Evolutionary conservation across 1,139 yeast genomes (phyloP).

Genomic region (Dujonia santamariae): DNA sequence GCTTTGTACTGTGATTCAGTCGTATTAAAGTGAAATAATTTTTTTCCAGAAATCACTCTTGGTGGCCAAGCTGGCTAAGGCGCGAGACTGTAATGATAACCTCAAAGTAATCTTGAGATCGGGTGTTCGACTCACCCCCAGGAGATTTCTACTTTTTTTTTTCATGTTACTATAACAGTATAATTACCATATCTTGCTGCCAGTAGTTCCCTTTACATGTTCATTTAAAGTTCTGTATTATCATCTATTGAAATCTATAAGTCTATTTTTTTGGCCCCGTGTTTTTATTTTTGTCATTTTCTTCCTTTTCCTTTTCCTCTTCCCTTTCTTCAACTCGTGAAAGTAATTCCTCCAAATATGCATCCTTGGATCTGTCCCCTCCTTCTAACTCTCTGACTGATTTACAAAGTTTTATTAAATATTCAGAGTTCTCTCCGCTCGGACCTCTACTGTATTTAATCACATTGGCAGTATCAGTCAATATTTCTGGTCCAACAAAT

Average conservation of each 20-base stretch:
- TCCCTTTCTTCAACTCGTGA: too few species aligned
- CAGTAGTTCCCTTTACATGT: too few species aligned
- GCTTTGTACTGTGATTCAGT: too few species aligned
- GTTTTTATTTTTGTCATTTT: too few species aligned
- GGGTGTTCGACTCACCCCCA: constrained; percentile 86
- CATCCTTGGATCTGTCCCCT: constrained; percentile 25
- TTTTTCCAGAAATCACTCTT: constrained; percentile 44
- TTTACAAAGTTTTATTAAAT: constrained; percentile 51
- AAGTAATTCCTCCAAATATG: constrained; percentile 35
- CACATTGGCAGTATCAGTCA: constrained; percentile 54
- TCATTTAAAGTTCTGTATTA: too few species aligned
- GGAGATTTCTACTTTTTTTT: constrained; percentile 49
- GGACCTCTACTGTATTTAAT: constrained; percentile 66
- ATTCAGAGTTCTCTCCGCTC: constrained; percentile 77
- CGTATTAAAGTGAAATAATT: too few species aligned
- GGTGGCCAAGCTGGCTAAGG: constrained; percentile 82
- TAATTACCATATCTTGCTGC: too few species aligned
- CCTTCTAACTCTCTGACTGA: constrained; percentile 52
- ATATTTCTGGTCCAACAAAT: constrained; percentile 76
- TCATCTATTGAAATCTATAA: too few species aligned
- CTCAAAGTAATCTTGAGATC: constrained; percentile 67
- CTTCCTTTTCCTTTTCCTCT: too few species aligned
- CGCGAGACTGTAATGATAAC: constrained; percentile 71
- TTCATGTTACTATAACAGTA: too few species aligned
- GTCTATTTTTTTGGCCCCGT: too few species aligned